These are phyloP conservation scores for Pseudoturritis turrita DNA, from an alignment of 345 rosid species.

Conservation along the genomic window DNA sequence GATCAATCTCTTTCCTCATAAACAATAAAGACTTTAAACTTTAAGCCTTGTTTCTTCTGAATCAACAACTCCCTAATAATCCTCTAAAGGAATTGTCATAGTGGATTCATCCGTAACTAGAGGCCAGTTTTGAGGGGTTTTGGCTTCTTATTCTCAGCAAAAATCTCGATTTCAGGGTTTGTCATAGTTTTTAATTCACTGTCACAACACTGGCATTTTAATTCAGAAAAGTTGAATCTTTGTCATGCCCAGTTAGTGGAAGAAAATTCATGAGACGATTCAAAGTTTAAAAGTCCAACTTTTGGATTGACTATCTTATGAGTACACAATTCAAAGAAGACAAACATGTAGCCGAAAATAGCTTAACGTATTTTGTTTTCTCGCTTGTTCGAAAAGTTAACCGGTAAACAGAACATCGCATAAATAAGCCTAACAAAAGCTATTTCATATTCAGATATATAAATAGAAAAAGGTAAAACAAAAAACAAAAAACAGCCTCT, in stretches of 20 bases:
- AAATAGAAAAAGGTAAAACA: not conserved
- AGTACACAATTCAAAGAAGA: constrained; percentile 5
- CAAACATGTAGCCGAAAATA: not conserved
- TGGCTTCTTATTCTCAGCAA: not conserved
- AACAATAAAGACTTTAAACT: not conserved
- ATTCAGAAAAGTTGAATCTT: not conserved
- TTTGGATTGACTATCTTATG: not conserved
- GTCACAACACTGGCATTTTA: not conserved
- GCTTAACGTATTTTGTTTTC: not conserved
- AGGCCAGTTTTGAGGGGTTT: not conserved
- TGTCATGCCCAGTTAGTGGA: not conserved
- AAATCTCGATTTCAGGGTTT: not conserved
- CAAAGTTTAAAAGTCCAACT: not conserved
- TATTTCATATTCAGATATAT: constrained; percentile 4
- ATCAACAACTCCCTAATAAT: not conserved
- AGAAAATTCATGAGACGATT: not conserved
- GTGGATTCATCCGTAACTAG: not conserved
- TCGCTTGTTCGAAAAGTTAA: not conserved
- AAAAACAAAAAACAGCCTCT: not conserved
- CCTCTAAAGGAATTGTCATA: not conserved
- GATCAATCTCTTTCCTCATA: not conserved
- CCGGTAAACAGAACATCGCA: not conserved
- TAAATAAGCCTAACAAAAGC: constrained; percentile 5
- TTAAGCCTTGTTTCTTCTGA: not conserved
- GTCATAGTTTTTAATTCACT: not conserved